These are phyloP conservation scores for Catharanthus roseus DNA, from an alignment of 257 asterid species.

Conservation along the genomic window DNA sequence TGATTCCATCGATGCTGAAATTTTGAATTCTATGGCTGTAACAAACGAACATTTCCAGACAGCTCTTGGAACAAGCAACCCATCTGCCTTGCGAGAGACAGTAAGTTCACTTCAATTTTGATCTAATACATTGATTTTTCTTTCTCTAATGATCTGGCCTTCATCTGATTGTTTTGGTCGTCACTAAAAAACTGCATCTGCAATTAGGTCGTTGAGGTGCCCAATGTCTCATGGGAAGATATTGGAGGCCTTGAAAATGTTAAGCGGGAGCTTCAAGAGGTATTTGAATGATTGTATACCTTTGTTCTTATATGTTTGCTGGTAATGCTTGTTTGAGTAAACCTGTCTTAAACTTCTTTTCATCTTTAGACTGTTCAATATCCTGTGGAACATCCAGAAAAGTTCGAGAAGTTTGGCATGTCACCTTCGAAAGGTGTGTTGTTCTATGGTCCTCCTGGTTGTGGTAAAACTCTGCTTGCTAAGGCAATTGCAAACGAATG, in stretches of 20 bases:
- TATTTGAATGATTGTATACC: neutral
- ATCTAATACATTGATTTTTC: neutral
- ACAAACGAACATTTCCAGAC: constrained; percentile 53
- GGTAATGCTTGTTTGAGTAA: neutral
- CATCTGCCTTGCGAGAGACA: constrained; percentile 56
- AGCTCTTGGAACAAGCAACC: constrained; percentile 56
- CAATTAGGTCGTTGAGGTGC: constrained; percentile 36
- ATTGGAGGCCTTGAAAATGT: constrained; percentile 38
- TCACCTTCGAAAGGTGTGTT: constrained; percentile 68
- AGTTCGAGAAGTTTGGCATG: constrained; percentile 64
- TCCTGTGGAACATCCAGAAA: constrained; percentile 67
- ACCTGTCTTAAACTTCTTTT: neutral
- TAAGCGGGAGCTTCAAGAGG: constrained; percentile 40
- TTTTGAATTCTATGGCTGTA: constrained; percentile 57
- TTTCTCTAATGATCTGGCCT: neutral
- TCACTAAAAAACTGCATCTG: neutral
- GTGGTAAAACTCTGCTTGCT: constrained; percentile 65
- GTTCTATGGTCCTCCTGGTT: constrained; percentile 67
- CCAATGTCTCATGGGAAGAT: constrained; percentile 35
- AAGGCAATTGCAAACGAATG: constrained; percentile 70
- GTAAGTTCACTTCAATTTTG: constrained; percentile 23
- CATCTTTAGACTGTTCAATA: constrained; percentile 53
- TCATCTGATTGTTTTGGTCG: neutral
- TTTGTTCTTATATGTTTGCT: neutral
- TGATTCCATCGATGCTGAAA: constrained; percentile 54